Evolutionary conservation across 164 flowering plant genomes (phyloP), one percentile per base, ranked within the genome.

Genomic region (Pachysandra terminalis): DNA sequence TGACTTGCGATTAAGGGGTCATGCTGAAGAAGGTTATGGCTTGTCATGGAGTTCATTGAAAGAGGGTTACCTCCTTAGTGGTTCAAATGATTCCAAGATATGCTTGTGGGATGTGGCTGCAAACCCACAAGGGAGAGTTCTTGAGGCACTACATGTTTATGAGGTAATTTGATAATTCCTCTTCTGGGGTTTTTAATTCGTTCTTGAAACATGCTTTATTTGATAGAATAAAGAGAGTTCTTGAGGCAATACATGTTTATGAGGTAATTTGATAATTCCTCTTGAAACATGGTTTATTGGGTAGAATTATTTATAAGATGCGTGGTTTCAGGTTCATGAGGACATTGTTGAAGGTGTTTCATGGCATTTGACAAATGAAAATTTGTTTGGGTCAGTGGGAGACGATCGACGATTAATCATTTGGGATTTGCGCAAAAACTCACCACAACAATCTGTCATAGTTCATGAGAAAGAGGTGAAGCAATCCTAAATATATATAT

Each of bases 351-450:
- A 79, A 79, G 90, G 89, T 81, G 97, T 92, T 2, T 72, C 94
- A 5, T 95, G 99, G 99, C 96, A 92, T 69, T 64, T 69, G 64
- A 90, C 79, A 80, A 81, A 90, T 81, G 98, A 88, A 61, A 80
- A 82, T 67, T 61, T 95, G 63, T 95, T 95, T 84, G 99, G 98
- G 12, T 95, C 99, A 6, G 97, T 87, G 7, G 90, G 97, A n/a
- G 97, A 95, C 80, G 99, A 95, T 75, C 71, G 81, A 41, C 78
- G 67, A 21, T 67, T 95, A 66, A 81, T 87, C 66, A 86, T 90
- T 24, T 95, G 99, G 97, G 99, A 95, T 72, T 68, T 88, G 79
- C 89, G 97, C 16, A 79, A 87, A 10, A 80, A 81, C 67, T 82
- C 86, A 69, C 81, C 87, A 52, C 87, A 83, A 63, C 83, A 86